These are phyloP conservation scores for Stephanocyclus meneghinianus DNA, from an alignment of 352 stramenopile species.

Conservation along the genomic window DNA sequence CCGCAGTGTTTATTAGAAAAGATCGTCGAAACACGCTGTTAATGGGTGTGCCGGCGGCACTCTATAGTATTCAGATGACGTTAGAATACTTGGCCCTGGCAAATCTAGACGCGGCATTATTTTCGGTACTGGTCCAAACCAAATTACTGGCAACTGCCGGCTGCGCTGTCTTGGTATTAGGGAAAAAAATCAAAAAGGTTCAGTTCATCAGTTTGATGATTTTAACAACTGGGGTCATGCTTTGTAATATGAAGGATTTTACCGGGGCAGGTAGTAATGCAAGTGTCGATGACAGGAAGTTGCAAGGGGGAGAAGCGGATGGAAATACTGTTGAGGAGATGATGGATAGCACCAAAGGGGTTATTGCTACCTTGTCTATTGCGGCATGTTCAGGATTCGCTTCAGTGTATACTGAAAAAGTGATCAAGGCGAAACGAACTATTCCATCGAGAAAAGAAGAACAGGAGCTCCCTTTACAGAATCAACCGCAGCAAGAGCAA, in stretches of 20 bases:
- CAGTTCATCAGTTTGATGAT: conserved; percentile 76
- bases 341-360: conserved; percentile 54
- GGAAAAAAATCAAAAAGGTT: conserved; percentile 72
- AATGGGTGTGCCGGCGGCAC: conserved; percentile 62
- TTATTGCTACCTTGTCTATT: conserved; percentile 75
- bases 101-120: conserved; percentile 73
- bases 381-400: conserved; percentile 73
- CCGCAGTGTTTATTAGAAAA: conserved; percentile 62
- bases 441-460: conserved; percentile 18
- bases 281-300: neutral
- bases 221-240: conserved; percentile 78
- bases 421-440: conserved; percentile 69
- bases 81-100: conserved; percentile 78
- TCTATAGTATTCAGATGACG: conserved; percentile 81
- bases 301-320: neutral
- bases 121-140: conserved; percentile 77
- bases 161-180: conserved; percentile 68
- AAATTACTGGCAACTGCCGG: conserved; percentile 78
- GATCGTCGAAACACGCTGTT: conserved; percentile 73
- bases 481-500: conserved; percentile 10
- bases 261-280: neutral
- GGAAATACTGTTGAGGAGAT: neutral
- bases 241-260: conserved; percentile 74
- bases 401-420: conserved; percentile 81
- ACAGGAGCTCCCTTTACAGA: neutral